Base-by-base conservation (phyloP, 805 yeast species). In the Cyberlindnera suaveolens region DNA sequence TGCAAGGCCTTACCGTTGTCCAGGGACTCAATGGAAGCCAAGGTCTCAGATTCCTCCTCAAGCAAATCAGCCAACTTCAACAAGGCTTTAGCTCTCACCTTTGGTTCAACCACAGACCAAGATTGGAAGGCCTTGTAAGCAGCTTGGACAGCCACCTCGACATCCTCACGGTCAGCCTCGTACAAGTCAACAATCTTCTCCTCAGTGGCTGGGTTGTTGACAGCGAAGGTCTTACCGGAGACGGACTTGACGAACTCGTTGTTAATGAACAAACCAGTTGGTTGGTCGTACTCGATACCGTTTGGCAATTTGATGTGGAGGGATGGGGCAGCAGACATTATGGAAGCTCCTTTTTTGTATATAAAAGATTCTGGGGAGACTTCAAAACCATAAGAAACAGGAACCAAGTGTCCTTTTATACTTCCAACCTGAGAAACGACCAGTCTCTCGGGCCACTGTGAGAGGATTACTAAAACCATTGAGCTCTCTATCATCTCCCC, bases 221-320 rank as follows among this genome's bases (percentile, higher is more conserved):
- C 80, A 41, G 67, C 68, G 52, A 80, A 77, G 15, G 80, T 77
- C 63, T 77, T 74, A 50, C 74, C 75, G 43, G 68, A 69, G 51
- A 66, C 62, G n/a, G 84, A 73, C 39, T 65, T 50, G 38, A 79
- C 83, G 50, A 76, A 77, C 61, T 79, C 78, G 61, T 77, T 77
- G 67, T 78, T 77, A 59, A 80, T 80, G 69, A 78, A 78, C 58
- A 78, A 63, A 53, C 85, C 85, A 42, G 78, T 75, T 61, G 85
- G 80, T 61, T 75, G 80, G 41, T 68, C 68, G 54, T 77, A 77
- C 29, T 67, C 61, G 44, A 66, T 66, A 38, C 84, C 84, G 56
- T 75, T 79, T 45, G 84, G 83, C 46, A 74, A 65, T n/a, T 62
- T 68, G 49, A 74, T 61, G 36, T 43, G 44, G 19, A 51, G 39